Conservation (phyloP, 1,284 basidiomycete genomes). For the Wolfiporia cocos region DNA sequence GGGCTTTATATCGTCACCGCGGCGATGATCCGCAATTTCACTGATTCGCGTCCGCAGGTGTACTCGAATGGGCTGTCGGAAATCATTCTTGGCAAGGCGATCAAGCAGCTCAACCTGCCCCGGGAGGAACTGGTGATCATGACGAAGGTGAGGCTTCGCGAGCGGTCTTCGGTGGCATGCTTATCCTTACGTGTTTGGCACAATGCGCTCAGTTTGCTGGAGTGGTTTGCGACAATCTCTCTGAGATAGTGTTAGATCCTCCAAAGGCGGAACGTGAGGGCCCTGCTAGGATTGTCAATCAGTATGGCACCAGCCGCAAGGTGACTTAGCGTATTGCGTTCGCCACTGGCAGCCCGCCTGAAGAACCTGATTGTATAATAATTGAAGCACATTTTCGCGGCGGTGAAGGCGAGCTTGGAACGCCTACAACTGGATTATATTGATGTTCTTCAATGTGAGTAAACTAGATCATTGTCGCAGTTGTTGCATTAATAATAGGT, state of each 20-base stretch:
- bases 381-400: constrained; percentile 35
- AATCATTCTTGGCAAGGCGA: constrained; percentile 71
- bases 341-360: too few relatives aligned
- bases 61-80: constrained; percentile 76
- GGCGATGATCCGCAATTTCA: too few relatives aligned
- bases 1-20: too few relatives aligned
- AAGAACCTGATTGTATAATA: too few relatives aligned
- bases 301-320: constrained; percentile 22
- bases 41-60: constrained; percentile 5
- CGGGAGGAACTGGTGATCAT: constrained; percentile 74
- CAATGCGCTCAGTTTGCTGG: constrained; percentile 1
- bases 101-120: constrained; percentile 65
- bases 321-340: too few relatives aligned
- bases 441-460: constrained; percentile 10
- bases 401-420: constrained; percentile 33
- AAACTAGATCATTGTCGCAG: neutral
- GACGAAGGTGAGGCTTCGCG: constrained; percentile 73
- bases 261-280: constrained; percentile 8
- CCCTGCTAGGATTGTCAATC: constrained; percentile 23
- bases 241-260: constrained; percentile 1
- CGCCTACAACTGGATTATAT: constrained; percentile 35
- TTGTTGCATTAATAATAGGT: too few relatives aligned
- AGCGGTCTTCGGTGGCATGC: too few relatives aligned
- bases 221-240: neutral
- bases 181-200: neutral